Evolutionary conservation across 1,284 basidiomycete species (phyloP), one percentile per base, ranked within the genome.

Genomic region (Papiliotrema nemorosa): DNA sequence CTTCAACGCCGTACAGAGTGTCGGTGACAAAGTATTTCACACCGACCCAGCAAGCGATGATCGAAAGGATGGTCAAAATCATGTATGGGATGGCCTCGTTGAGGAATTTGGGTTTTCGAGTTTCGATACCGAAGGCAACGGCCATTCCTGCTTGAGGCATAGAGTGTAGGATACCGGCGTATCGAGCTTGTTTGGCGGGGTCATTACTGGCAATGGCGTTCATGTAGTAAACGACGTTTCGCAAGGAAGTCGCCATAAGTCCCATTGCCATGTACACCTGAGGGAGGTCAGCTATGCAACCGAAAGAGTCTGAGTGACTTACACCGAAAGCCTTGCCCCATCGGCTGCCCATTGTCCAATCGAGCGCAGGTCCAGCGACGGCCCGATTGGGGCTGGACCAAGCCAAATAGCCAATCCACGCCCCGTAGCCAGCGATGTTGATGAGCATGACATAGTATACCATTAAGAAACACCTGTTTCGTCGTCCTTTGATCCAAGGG

Each of bases 71-170:
- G 9, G 48, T 50, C 20, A 50, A 14, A 12, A 24, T 31, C 16
- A 50, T 25, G 22, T 33, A 50, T 12, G 40, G 35, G 18, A 42
- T 36, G 18, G 27, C 48, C 13, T 44, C 29, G 35, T 34, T 25
- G 21, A 50, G n/a, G 40, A 44, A 50, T 20, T 33, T 31, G 39
- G 41, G 29, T 26, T 50, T 50, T 13, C 41, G 43, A 20, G 40
- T 50, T 26, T 50, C 48, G 33, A 50, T 34, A 35, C 48, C 48
- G 24, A 50, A 50, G 3, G 48, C 42, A 5, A 50, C 16, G 33
- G 27, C 26, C 7, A 50, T 26, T 9, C 40, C 48, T 3, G 39
- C 48, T 27, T 50, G 39, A 4, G 41, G 48, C 48, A 50, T 50
- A 20, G 41, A 29, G 48, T 50, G 48, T 41, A 50, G 26, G 21